A percentile compares a stretch with the other conserved stretches of the same genome.
These are phyloP conservation scores for Coccomyxa sp. DNA, from an alignment of 139 green algal species.

Conservation along the genomic window DNA sequence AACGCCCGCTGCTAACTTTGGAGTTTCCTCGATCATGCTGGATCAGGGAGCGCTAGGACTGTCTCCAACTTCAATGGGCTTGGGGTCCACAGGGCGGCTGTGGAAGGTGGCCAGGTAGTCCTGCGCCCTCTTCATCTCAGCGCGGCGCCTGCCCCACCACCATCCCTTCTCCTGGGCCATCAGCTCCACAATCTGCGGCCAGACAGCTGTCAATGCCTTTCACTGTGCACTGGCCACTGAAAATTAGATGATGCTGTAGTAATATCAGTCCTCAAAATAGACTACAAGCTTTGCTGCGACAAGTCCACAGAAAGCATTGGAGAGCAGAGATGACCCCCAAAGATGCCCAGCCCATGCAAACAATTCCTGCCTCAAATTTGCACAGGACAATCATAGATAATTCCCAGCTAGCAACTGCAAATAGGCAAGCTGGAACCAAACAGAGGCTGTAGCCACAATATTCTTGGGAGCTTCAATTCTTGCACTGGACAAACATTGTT, in stretches of 20 bases:
- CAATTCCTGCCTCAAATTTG: no score
- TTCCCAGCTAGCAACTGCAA: background rate
- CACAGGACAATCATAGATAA: background rate
- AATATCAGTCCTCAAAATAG: background rate
- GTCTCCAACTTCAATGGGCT: no score
- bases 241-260: background rate
- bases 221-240: background rate
- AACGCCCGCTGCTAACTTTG: no score
- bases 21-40: no score
- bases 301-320: background rate
- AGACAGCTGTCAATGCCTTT: background rate
- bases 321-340: background rate
- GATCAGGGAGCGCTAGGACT: no score
- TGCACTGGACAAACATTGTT: background rate
- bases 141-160: conserved; percentile 27
- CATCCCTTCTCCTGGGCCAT: conserved; percentile 67
- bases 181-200: conserved; percentile 55
- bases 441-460: background rate
- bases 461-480: background rate
- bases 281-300: background rate
- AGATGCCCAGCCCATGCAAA: no score
- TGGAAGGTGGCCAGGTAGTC: conserved; percentile 66
- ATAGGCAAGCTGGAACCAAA: background rate
- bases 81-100: no score
- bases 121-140: conserved; percentile 45